Evolutionary conservation across 208 protist species (phyloP), one percentile per base, ranked within the genome.

Genomic region (Leishmania guyanensis): DNA sequence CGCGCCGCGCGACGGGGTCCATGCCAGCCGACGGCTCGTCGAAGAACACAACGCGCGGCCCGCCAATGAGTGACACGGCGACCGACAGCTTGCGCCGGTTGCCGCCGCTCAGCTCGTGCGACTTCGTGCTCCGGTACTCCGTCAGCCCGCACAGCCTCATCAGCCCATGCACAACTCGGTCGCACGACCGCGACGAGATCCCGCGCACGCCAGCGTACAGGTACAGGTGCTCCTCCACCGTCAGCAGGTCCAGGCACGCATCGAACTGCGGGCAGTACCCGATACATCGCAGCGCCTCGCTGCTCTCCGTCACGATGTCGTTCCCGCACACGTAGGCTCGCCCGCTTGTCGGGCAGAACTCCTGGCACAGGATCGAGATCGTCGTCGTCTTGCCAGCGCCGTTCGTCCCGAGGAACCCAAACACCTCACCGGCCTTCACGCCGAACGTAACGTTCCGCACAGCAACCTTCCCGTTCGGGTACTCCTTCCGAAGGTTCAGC

Each of bases 251-350:
- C 81, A 94, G 97, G 17, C 96, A 84, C 46, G 98, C 88, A 86
- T 98, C 96, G 84, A 97, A 97, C 90, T 99, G 97, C 75, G 96
- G 96, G 88, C 97, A 99, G 62, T 98, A 94, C 65, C 98, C 98
- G 50, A 91, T 88, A 83, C 85, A 91, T 69, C 80, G 83, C 76
- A 85, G 80, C 26, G 90, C 90, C 60, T 86, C 84, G 20, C 50
- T 64, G 80, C 87, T 89, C 65, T 92, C 64, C 2, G 48, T 48
- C 0, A 93, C 88, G 74, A 93, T 90, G 77, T 95, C 88, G 58
- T 91, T 82, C 6, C 90, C 90, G 62, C 87, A 87, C 33, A 96
- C 85, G 70, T 80, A 86, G 12, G 87, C 92, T 39, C 77, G 74
- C n/a, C 94, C 94, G 81, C 82, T 86, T 14, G 93, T 96, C 33